Base-by-base conservation (phyloP, 2,329 filamentous ascomycete genomes). In the Trichothecium sympodiale region DNA sequence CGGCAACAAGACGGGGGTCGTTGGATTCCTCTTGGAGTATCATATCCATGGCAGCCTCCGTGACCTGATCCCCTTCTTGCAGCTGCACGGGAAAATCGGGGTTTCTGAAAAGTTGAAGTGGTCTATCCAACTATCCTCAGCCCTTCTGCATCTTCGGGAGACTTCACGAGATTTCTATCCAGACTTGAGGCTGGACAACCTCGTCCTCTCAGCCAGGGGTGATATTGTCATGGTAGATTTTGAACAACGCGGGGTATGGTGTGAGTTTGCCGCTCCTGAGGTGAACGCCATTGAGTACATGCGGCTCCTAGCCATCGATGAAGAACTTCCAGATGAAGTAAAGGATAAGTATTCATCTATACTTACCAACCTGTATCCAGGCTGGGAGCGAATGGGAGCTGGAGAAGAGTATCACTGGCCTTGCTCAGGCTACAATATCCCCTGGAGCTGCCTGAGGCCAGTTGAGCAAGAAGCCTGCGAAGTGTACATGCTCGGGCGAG, bases 171-270 rank as follows among this genome's bases (percentile, higher is more conserved):
- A 62, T 17, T 76, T 70, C 46, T 77, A 77, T 42, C 69, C 72
- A 2, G 73, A 77, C 42, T 60, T 77, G 12, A 67, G 73, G 12
- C 62, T 77, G 4, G 73, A 77, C 50, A 77, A 77, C 43, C 59
- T 77, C 25, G 65, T 77, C 3, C 52, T 76, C 12, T 67, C 69
- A 1, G 56, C 57, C 16, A 45, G 54, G 1, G 56, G 55, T 15
- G 61, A 74, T 36, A 53, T 65, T 8, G 48, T 77, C 46, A 68
- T 78, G 62, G 62, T 77, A 4, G 74, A 78, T 41, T 75, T 78
- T 46, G 74, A 78, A 51, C 73, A 77, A 50, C 64, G 74, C 23
- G 73, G 74, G 7, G 71, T 76, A 2, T 77, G 73, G 73, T 74
- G 67, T 51, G 69, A 75, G 48, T 77, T 77, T 49, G 68, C 67